Conservation (phyloP, 2,329 filamentous ascomycete genomes). For the Nemania abortiva region DNA sequence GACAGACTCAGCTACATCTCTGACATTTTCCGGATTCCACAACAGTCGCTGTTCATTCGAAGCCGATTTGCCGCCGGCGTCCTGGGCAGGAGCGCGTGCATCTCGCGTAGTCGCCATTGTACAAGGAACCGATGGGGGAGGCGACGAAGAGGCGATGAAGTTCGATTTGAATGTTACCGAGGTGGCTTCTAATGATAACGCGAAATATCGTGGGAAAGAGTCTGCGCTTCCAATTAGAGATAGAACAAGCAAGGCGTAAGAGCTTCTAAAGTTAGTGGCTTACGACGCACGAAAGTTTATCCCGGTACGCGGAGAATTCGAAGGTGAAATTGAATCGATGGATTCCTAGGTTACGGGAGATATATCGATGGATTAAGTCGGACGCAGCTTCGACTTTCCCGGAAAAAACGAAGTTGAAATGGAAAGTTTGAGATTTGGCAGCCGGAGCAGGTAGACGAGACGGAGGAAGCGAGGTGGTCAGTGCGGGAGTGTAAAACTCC, state of each 20-base stretch:
- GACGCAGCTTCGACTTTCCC: too few species aligned
- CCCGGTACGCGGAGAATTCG: too few species aligned
- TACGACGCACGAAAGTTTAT: too few species aligned
- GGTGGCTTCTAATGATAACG: not conserved
- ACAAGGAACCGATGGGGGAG: not conserved
- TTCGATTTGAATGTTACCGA: not conserved
- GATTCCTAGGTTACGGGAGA: too few species aligned
- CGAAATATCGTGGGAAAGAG: not conserved
- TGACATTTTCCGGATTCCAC: slow-evolving; percentile 97
- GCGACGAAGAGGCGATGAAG: not conserved
- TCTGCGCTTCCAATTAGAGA: too few species aligned
- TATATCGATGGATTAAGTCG: too few species aligned
- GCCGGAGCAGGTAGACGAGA: not conserved
- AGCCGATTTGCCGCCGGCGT: slow-evolving; percentile 39
- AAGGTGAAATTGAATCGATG: too few species aligned
- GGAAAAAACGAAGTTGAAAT: not conserved
- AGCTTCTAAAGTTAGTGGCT: too few species aligned
- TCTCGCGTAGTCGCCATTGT: slow-evolving; percentile 45
- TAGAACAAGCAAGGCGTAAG: too few species aligned
- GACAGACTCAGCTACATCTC: slow-evolving; percentile 95
- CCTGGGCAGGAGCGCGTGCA: slow-evolving; percentile 44
- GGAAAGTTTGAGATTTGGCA: not conserved
- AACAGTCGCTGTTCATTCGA: slow-evolving; percentile 63
- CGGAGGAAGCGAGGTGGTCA: not conserved
- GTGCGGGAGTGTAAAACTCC: not conserved